phyloP scores from a whole-genome alignment of 257 asterid species.

The Salvia hispanica region DNA sequence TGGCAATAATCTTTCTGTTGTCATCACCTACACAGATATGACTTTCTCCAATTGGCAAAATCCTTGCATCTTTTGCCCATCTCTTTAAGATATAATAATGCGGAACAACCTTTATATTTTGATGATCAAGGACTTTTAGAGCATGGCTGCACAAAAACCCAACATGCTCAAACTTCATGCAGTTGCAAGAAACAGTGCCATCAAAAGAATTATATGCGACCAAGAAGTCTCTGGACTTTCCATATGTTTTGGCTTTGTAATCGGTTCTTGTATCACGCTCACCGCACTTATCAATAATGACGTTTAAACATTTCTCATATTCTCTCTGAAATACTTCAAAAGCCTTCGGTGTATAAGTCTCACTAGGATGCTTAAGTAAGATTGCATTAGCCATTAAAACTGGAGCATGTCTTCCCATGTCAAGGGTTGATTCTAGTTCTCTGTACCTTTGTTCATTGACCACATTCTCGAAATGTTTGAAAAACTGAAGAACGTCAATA shows the following conservation, averaged over 20 bases:
- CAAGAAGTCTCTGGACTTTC: conserved; percentile 47
- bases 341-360: conserved; percentile 52
- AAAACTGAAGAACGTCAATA: conserved; percentile 48
- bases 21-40: conserved; percentile 37
- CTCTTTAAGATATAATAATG: conserved; percentile 55
- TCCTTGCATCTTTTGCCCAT: conserved; percentile 67
- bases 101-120: conserved; percentile 59
- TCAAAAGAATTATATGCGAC: conserved; percentile 51
- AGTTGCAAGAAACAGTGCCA: conserved; percentile 59
- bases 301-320: conserved; percentile 58
- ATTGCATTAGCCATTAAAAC: conserved; percentile 60
- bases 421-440: conserved; percentile 50
- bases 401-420: conserved; percentile 51
- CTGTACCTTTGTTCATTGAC: conserved; percentile 56
- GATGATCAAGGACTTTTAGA: conserved; percentile 63
- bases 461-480: conserved; percentile 48
- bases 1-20: conserved; percentile 45
- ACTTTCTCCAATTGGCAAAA: conserved; percentile 38
- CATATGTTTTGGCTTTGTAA: conserved; percentile 61
- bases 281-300: conserved; percentile 48
- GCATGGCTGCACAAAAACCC: conserved; percentile 68
- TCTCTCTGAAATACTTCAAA: conserved; percentile 61
- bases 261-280: conserved; percentile 48
- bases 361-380: conserved; percentile 54
- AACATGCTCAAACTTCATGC: conserved; percentile 64